These are phyloP conservation scores for Epichloe scottii DNA, from an alignment of 2,329 filamentous ascomycete genomes.

Conservation along the genomic window DNA sequence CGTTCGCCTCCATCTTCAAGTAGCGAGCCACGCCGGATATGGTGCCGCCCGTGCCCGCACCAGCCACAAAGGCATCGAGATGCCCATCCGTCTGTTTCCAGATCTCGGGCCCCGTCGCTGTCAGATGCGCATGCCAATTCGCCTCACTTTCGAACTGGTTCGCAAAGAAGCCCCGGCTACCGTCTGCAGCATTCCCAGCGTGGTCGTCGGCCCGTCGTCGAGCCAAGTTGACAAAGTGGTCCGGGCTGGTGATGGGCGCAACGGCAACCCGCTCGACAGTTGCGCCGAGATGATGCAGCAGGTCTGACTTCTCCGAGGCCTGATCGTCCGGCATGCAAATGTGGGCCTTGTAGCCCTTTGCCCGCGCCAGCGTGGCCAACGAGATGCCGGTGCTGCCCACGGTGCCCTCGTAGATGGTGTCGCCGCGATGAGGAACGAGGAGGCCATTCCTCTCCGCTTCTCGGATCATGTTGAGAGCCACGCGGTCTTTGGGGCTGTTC, in stretches of 20 bases:
- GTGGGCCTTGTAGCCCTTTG: constrained; percentile 80
- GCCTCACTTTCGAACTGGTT: constrained; percentile 90
- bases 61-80: constrained; percentile 81
- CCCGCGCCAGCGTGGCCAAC: constrained; percentile 75
- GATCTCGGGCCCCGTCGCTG: constrained; percentile 82
- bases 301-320: constrained; percentile 73
- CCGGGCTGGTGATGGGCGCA: constrained; percentile 83
- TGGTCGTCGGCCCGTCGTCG: constrained; percentile 65
- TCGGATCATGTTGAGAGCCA: constrained; percentile 80
- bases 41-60: constrained; percentile 89
- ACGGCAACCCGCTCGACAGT: constrained; percentile 84
- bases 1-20: constrained; percentile 54
- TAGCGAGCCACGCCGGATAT: constrained; percentile 76
- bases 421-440: constrained; percentile 66
- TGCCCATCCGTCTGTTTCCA: constrained; percentile 60
- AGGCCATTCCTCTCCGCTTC: constrained; percentile 68
- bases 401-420: constrained; percentile 95
- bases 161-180: constrained; percentile 78
- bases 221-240: constrained; percentile 91
- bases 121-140: constrained; percentile 77
- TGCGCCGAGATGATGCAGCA: constrained; percentile 81
- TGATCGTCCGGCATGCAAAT: constrained; percentile 98
- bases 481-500: constrained; percentile 86
- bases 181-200: constrained; percentile 39
- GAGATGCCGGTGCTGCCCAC: constrained; percentile 95